phyloP scores from a whole-genome alignment of 441 rosid species.

The Macaranga tanarius region DNA sequence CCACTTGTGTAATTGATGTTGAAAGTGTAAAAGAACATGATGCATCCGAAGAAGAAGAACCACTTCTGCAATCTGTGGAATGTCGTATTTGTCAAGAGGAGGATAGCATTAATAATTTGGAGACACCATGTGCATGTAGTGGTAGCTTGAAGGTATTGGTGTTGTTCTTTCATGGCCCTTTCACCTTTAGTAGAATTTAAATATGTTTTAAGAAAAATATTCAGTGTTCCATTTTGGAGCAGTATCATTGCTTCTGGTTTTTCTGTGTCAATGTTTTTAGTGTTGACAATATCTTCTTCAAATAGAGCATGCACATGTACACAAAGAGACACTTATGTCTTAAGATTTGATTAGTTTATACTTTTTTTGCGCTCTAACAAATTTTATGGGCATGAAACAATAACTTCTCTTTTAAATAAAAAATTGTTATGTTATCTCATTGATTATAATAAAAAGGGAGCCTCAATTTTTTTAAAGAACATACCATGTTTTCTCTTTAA shows the following conservation, averaged over 20 bases:
- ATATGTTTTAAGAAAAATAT: background rate
- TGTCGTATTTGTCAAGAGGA: conserved; percentile 97
- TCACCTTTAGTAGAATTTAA: background rate
- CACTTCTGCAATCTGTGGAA: conserved; percentile 68
- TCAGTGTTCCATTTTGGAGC: background rate
- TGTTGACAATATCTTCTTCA: background rate
- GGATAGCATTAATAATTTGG: conserved; percentile 61
- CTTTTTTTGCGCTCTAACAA: background rate
- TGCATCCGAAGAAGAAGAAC: conserved; percentile 49
- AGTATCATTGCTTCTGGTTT: background rate
- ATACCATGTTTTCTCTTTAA: background rate
- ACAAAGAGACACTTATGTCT: background rate
- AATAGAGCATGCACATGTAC: background rate
- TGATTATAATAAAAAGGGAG: background rate
- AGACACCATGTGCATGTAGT: conserved; percentile 85
- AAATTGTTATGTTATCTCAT: background rate
- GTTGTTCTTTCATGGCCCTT: background rate
- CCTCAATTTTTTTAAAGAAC: background rate
- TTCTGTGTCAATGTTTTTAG: background rate
- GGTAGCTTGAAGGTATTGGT: conserved; percentile 78
- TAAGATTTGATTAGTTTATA: background rate
- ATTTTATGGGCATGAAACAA: background rate
- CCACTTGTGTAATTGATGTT: conserved; percentile 41
- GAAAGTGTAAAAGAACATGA: conserved; percentile 34
- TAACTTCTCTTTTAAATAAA: background rate